phyloP scores from a whole-genome alignment of 257 asterid species.

The Salvia miltiorrhiza region DNA sequence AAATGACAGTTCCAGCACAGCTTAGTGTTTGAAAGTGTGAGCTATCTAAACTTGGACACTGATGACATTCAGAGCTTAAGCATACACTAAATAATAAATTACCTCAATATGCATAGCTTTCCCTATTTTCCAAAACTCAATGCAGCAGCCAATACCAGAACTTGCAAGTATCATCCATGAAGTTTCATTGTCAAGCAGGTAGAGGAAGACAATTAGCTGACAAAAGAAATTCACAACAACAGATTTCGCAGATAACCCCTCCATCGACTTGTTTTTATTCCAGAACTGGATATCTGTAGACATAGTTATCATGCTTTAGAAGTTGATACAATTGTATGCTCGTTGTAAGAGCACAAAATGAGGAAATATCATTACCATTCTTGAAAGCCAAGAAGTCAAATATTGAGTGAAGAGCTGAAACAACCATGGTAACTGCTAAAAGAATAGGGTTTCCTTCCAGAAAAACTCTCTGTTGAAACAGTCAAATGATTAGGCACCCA shows the following conservation, averaged over 20 bases:
- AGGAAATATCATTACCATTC: conserved; percentile 55
- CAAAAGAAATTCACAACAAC: conserved; percentile 86
- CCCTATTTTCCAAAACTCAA: conserved; percentile 99
- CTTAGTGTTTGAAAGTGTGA: not conserved
- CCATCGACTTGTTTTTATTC: conserved; percentile 99
- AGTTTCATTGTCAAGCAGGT: conserved; percentile 94
- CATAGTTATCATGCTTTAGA: conserved; percentile 4
- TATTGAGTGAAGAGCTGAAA: conserved; percentile 79
- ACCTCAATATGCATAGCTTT: conserved; percentile 99
- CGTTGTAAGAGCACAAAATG: not conserved
- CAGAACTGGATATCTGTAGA: conserved; percentile 92
- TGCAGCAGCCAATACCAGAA: conserved; percentile 97
- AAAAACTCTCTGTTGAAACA: conserved; percentile 76
- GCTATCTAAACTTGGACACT: conserved; percentile 6
- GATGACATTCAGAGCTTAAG: not conserved
- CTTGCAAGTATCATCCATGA: conserved; percentile 99
- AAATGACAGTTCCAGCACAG: conserved; percentile 4
- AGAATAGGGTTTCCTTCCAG: conserved; percentile 97
- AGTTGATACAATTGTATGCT: conserved; percentile 15
- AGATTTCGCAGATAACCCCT: conserved; percentile 93
- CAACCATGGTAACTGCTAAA: conserved; percentile 83
- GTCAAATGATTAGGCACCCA: conserved; percentile 27
- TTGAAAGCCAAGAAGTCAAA: conserved; percentile 96
- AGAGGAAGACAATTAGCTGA: conserved; percentile 89
- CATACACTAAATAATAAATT: conserved; percentile 10